Evolutionary conservation across 805 yeast species (phyloP).

Genomic region (Ogataea pilisensis): DNA sequence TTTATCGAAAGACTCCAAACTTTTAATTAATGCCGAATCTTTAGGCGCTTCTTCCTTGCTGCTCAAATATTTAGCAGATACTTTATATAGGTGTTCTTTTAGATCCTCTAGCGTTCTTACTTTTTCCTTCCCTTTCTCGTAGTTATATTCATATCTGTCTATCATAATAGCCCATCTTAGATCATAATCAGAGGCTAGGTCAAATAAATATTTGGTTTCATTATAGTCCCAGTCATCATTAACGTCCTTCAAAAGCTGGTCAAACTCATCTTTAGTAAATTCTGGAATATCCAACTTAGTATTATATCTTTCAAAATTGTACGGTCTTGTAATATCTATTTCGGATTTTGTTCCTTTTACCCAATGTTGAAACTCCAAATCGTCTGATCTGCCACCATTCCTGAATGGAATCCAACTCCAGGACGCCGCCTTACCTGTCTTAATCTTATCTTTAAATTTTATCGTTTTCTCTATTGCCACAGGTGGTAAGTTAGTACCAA

Average conservation of each 20-base stretch:
- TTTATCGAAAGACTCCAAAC: slow-evolving; percentile 61
- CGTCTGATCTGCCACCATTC: slow-evolving; percentile 49
- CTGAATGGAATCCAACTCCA: slow-evolving; percentile 73
- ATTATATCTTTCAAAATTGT: slow-evolving; percentile 72
- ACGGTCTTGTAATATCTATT: slow-evolving; percentile 35
- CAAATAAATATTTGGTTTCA: slow-evolving; percentile 78
- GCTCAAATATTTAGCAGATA: slow-evolving; percentile 53
- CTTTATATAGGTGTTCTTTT: slow-evolving; percentile 73
- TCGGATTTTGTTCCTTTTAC: slow-evolving; percentile 58
- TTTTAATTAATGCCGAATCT: slow-evolving; percentile 48
- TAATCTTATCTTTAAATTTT: slow-evolving; percentile 62
- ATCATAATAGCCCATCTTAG: slow-evolving; percentile 66
- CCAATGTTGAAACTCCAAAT: slow-evolving; percentile 72
- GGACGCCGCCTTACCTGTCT: slow-evolving; percentile 64
- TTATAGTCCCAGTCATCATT: slow-evolving; percentile 59
- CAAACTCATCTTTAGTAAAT: slow-evolving; percentile 59
- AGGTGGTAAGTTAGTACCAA: slow-evolving; percentile 93
- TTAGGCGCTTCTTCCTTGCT: slow-evolving; percentile 34
- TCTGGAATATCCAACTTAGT: slow-evolving; percentile 65
- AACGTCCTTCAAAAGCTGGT: slow-evolving; percentile 35
- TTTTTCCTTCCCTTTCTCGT: slow-evolving; percentile 1
- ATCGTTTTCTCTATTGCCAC: slow-evolving; percentile 46
- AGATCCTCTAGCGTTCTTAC: slow-evolving; percentile 68
- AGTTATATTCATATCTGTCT: slow-evolving; percentile 50
- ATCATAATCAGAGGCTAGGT: slow-evolving; percentile 54